These are phyloP conservation scores for Iberis pinnata DNA, from an alignment of 345 rosid genomes.

Conservation along the genomic window DNA sequence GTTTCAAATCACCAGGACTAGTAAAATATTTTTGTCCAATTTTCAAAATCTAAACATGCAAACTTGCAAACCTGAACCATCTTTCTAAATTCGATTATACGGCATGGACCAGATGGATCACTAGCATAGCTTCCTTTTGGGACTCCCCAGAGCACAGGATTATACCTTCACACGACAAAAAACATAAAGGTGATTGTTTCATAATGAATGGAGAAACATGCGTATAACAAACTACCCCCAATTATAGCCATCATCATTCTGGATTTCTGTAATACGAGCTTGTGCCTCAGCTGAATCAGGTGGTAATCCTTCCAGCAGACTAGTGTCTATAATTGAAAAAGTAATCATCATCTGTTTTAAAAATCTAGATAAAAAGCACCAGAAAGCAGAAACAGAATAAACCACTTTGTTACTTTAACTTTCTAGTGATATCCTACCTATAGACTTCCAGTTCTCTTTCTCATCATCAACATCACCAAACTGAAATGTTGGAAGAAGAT, in stretches of 20 bases:
- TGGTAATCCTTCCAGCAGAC: constrained; percentile 52
- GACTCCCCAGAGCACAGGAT: constrained; percentile 94
- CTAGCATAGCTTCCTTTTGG: constrained; percentile 98
- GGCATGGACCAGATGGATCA: constrained; percentile 62
- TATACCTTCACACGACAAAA: constrained; percentile 53
- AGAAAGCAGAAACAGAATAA: constrained; percentile 3
- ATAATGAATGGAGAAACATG: constrained; percentile 18
- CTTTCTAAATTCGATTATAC: constrained; percentile 73
- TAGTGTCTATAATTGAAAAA: constrained; percentile 47
- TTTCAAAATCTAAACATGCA: constrained; percentile 6
- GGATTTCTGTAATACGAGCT: constrained; percentile 57
- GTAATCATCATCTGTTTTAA: neutral
- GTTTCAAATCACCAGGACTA: constrained; percentile 6
- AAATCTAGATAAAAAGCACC: constrained; percentile 1
- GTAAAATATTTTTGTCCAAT: neutral
- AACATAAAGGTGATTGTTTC: constrained; percentile 11
- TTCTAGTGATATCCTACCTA: constrained; percentile 43
- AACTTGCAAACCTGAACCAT: constrained; percentile 76
- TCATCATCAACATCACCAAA: constrained; percentile 80
- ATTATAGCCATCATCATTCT: constrained; percentile 78
- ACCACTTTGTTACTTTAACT: neutral
- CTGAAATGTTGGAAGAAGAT: constrained; percentile 81
- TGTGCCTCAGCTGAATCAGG: constrained; percentile 85
- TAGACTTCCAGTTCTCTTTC: constrained; percentile 74
- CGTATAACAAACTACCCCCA: constrained; percentile 69